phyloP scores from a whole-genome alignment of 1,284 basidiomycete genomes.

The Leccinum proliferum region DNA sequence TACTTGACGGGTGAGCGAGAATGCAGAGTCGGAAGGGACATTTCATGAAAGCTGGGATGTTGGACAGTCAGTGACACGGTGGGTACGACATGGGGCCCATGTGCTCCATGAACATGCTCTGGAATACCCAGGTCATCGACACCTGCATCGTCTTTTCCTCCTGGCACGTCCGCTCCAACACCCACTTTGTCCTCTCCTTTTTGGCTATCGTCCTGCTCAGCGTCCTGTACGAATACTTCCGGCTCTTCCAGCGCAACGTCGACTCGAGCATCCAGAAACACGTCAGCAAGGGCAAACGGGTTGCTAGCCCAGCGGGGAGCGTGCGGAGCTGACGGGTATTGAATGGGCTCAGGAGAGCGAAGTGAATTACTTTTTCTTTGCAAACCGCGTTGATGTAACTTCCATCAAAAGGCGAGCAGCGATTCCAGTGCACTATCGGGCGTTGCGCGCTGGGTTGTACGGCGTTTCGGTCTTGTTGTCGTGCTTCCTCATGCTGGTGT shows the following conservation, averaged over 20 bases:
- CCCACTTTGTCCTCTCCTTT: slow-evolving; percentile 57
- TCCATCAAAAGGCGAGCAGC: too few relatives aligned
- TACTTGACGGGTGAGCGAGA: too few relatives aligned
- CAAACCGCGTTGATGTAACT: too few relatives aligned
- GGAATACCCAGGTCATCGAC: slow-evolving; percentile 71
- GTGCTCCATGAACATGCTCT: slow-evolving; percentile 70
- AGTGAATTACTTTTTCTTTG: too few relatives aligned
- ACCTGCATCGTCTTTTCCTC: slow-evolving; percentile 70
- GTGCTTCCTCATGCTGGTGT: slow-evolving; percentile 84
- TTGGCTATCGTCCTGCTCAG: slow-evolving; percentile 54
- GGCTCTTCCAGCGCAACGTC: slow-evolving; percentile 50
- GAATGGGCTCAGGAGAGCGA: too few relatives aligned
- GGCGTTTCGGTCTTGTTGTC: slow-evolving; percentile 65
- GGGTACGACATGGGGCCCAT: slow-evolving; percentile 44
- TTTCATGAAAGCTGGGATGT: slow-evolving; percentile 88
- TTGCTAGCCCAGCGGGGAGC: slow-evolving; percentile 14
- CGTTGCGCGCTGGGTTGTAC: slow-evolving; percentile 59
- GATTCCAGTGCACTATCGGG: slow-evolving; percentile 45
- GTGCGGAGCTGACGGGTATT: slow-evolving; percentile 36
- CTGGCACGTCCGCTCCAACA: slow-evolving; percentile 64
- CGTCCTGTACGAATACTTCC: slow-evolving; percentile 71
- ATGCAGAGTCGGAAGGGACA: slow-evolving; percentile 74
- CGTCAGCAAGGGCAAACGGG: slow-evolving; percentile 34
- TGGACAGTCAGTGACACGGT: slow-evolving; percentile 64
- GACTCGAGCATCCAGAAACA: slow-evolving; percentile 52